These are phyloP conservation scores for Groenewaldozyma salmanticensis DNA, from an alignment of 805 yeast species.

Conservation along the genomic window DNA sequence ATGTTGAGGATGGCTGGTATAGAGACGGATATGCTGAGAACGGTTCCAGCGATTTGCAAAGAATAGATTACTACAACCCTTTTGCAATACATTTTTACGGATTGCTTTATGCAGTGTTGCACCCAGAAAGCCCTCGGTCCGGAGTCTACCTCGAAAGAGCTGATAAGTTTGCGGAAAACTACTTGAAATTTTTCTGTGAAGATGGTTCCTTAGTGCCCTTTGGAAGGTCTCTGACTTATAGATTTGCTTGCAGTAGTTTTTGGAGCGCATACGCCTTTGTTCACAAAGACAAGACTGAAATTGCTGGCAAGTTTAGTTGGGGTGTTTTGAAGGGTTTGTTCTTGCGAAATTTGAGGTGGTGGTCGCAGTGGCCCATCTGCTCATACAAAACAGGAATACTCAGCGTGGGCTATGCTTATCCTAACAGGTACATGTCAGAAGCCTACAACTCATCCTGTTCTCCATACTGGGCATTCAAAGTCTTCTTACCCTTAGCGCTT, in stretches of 20 bases:
- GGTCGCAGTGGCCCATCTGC: slow-evolving; percentile 20
- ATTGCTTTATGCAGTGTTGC: slow-evolving; percentile 16
- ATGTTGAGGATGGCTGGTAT: slow-evolving; percentile 27
- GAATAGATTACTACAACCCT: slow-evolving; percentile 26
- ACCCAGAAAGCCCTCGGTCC: slow-evolving; percentile 16
- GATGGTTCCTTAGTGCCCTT: slow-evolving; percentile 20
- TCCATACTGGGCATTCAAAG: slow-evolving; percentile 22
- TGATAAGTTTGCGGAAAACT: slow-evolving; percentile 19
- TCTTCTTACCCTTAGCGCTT: slow-evolving; percentile 15
- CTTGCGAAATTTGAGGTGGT: slow-evolving; percentile 19
- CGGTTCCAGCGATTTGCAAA: slow-evolving; percentile 2
- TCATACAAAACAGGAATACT: slow-evolving; percentile 14
- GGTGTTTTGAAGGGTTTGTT: slow-evolving; percentile 19
- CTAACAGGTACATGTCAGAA: slow-evolving; percentile 20
- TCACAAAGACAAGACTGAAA: slow-evolving; percentile 2
- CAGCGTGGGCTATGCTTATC: slow-evolving; percentile 19
- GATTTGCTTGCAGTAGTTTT: slow-evolving; percentile 19
- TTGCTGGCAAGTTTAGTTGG: slow-evolving; percentile 10
- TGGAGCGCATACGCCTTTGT: slow-evolving; percentile 21
- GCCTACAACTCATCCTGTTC: slow-evolving; percentile 19
- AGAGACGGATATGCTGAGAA: slow-evolving; percentile 21
- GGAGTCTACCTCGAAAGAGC: slow-evolving; percentile 17
- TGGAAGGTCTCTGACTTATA: slow-evolving; percentile 21
- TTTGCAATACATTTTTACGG: slow-evolving; percentile 28
- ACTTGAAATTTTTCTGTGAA: slow-evolving; percentile 18